Conservation (phyloP, 2,329 filamentous ascomycete genomes). For the Berkeleyomyces basicola region DNA sequence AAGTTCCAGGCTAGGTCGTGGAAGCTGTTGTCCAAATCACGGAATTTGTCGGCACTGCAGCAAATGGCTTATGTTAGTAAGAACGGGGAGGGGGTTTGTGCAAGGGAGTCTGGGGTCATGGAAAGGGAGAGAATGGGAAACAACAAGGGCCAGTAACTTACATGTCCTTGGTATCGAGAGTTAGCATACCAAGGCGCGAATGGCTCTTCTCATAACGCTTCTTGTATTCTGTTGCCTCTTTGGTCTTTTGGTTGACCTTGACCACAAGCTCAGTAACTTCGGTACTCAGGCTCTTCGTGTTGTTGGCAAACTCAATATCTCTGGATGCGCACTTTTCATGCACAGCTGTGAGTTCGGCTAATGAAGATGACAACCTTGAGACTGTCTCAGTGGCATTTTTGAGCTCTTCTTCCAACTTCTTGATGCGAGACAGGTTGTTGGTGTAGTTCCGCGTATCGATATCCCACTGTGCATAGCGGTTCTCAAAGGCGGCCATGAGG, state of each 20-base stretch:
- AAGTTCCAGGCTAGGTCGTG: slow-evolving; percentile 14
- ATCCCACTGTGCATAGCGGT: slow-evolving; percentile 11
- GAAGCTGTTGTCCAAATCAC: slow-evolving; percentile 12
- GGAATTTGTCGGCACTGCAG: slow-evolving; percentile 11
- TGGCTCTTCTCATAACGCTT: slow-evolving; percentile 13
- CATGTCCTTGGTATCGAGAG: slow-evolving; percentile 13
- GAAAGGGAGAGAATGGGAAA: neutral
- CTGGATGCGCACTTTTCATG: slow-evolving; percentile 11
- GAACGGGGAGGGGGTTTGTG: neutral
- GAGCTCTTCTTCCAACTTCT: slow-evolving; percentile 4
- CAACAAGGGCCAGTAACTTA: neutral
- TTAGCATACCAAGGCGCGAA: slow-evolving; percentile 10
- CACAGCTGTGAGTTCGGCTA: slow-evolving; percentile 1
- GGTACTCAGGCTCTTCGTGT: slow-evolving; percentile 5
- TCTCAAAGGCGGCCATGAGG: slow-evolving; percentile 10
- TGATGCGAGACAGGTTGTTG: neutral
- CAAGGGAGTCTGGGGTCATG: neutral
- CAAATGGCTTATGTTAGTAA: neutral
- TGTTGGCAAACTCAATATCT: slow-evolving; percentile 4
- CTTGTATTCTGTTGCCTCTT: slow-evolving; percentile 11
- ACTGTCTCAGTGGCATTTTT: slow-evolving; percentile 1
- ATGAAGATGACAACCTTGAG: neutral
- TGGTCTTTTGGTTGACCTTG: slow-evolving; percentile 11
- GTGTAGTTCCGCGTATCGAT: slow-evolving; percentile 2
- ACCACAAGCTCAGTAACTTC: slow-evolving; percentile 11